Conservation (phyloP, 768 basidiomycete species). For the Tylopilus intermedius region DNA sequence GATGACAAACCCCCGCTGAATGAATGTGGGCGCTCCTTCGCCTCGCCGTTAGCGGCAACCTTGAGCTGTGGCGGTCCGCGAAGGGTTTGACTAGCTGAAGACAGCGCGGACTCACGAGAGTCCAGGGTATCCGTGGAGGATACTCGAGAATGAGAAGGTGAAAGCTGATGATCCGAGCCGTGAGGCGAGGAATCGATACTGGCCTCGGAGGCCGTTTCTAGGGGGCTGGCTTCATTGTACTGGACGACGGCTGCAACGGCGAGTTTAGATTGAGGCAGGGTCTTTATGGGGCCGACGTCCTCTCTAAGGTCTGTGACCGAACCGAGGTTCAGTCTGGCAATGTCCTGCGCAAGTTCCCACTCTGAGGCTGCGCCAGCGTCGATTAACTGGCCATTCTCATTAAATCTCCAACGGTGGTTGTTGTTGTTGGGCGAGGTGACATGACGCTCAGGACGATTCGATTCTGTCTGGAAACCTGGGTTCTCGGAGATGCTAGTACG, state of each 20-base stretch:
- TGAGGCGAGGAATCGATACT: slow-evolving; percentile 74
- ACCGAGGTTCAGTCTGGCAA: slow-evolving; percentile 66
- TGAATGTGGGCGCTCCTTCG: slow-evolving; percentile 75
- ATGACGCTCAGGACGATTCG: slow-evolving; percentile 37
- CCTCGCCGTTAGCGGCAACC: slow-evolving; percentile 46
- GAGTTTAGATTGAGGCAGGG: slow-evolving; percentile 64
- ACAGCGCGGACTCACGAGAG: slow-evolving; percentile 51
- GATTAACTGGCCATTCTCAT: slow-evolving; percentile 55
- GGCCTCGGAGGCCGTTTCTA: slow-evolving; percentile 67
- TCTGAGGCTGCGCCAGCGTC: slow-evolving; percentile 51
- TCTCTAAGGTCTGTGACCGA: slow-evolving; percentile 49
- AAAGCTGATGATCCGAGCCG: slow-evolving; percentile 60
- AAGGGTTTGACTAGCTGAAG: slow-evolving; percentile 52
- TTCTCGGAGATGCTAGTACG: slow-evolving; percentile 34
- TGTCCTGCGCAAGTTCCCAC: slow-evolving; percentile 72
- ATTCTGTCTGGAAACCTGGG: slow-evolving; percentile 15
- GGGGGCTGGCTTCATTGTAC: slow-evolving; percentile 61
- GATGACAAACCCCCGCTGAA: slow-evolving; percentile 74
- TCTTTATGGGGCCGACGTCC: slow-evolving; percentile 52
- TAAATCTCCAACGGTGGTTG: slow-evolving; percentile 57
- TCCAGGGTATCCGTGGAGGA: slow-evolving; percentile 75
- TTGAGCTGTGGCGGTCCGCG: slow-evolving; percentile 53
- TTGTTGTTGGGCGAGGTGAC: slow-evolving; percentile 33
- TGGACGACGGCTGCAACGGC: slow-evolving; percentile 48
- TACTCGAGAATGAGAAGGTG: slow-evolving; percentile 70